phyloP scores from a whole-genome alignment of 2,329 filamentous ascomycete genomes.

The Ceratocystis eucalypticola region DNA sequence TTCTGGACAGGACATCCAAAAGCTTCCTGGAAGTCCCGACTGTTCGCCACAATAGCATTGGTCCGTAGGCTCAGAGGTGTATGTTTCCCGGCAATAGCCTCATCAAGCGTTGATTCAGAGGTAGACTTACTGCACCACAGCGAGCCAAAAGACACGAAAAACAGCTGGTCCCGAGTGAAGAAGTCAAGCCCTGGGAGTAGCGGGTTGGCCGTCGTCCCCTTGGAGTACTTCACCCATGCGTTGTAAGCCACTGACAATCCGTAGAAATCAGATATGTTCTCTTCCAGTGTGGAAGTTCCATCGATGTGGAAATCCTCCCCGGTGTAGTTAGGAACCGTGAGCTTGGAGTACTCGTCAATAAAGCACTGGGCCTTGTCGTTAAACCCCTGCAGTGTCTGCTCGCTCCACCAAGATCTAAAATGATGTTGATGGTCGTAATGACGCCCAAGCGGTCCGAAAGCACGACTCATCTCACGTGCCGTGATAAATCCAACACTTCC shows the following conservation, averaged over 20 bases:
- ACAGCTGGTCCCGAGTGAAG: slow-evolving; percentile 55
- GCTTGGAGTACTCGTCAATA: slow-evolving; percentile 50
- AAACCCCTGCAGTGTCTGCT: slow-evolving; percentile 45
- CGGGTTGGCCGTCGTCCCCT: slow-evolving; percentile 34
- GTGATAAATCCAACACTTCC: slow-evolving; percentile 55
- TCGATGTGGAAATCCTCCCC: slow-evolving; percentile 36
- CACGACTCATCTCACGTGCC: slow-evolving; percentile 57
- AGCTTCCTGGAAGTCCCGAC: neutral
- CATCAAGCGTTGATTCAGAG: neutral
- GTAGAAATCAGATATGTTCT: slow-evolving; percentile 60
- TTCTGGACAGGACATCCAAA: neutral
- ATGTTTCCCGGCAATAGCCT: neutral
- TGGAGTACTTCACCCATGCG: slow-evolving; percentile 49
- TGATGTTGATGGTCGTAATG: slow-evolving; percentile 53
- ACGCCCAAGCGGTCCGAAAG: slow-evolving; percentile 54
- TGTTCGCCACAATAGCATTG: neutral
- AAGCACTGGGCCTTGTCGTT: slow-evolving; percentile 50
- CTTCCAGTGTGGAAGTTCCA: slow-evolving; percentile 48
- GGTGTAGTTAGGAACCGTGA: slow-evolving; percentile 21
- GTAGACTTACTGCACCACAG: slow-evolving; percentile 52
- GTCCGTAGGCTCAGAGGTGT: neutral
- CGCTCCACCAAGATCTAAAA: slow-evolving; percentile 54
- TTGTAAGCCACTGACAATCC: slow-evolving; percentile 49
- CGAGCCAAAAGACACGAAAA: slow-evolving; percentile 52
- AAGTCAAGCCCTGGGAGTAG: slow-evolving; percentile 45